phyloP scores from a whole-genome alignment of 129 eudicot genomes.

The Scalesia atractyloides region DNA sequence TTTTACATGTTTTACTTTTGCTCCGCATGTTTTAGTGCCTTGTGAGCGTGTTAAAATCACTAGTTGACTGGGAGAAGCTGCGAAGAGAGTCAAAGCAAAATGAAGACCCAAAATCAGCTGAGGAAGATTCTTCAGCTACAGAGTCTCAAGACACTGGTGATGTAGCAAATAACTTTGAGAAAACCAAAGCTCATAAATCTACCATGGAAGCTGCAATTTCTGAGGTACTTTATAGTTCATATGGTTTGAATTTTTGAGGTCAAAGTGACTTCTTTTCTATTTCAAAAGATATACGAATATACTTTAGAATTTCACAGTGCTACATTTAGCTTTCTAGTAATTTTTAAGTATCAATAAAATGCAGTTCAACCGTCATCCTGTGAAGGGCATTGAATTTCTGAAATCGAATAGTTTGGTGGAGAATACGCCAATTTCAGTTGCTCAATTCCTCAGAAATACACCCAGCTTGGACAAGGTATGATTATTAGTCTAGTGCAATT shows the following conservation, averaged over 20 bases:
- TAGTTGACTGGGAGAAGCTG: conserved; percentile 90
- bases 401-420: conserved; percentile 79
- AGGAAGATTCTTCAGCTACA: conserved; percentile 46
- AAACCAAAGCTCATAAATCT: conserved; percentile 91
- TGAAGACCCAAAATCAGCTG: conserved; percentile 39
- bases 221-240: conserved; percentile 47
- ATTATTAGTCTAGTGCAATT: neutral
- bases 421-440: conserved; percentile 87
- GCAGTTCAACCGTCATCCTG: conserved; percentile 92
- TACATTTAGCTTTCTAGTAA: conserved; percentile 19
- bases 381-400: conserved; percentile 72
- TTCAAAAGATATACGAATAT: neutral
- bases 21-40: conserved; percentile 59
- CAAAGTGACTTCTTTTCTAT: neutral
- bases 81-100: conserved; percentile 65
- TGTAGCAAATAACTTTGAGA: conserved; percentile 71
- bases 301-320: neutral
- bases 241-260: conserved; percentile 9
- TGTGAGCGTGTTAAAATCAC: conserved; percentile 84
- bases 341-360: neutral
- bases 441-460: conserved; percentile 76
- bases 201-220: conserved; percentile 92
- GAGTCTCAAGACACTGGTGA: conserved; percentile 56
- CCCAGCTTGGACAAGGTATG: conserved; percentile 85
- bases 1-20: conserved; percentile 5